phyloP scores from a whole-genome alignment of 192 early-diverging fungal genomes.

The Entophlyctis luteolus region DNA sequence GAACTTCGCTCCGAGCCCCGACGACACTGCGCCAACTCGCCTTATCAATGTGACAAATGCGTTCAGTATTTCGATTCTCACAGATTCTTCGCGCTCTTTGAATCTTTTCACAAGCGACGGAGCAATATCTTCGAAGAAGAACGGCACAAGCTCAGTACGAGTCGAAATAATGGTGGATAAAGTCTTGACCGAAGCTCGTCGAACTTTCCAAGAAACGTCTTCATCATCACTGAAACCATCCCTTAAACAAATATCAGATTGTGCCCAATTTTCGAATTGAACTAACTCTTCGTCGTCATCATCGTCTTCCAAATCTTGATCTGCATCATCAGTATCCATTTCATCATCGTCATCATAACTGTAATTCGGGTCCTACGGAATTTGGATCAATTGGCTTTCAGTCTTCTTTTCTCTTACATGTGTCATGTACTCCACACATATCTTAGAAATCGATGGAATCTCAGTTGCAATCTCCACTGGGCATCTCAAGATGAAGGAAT shows the following conservation, averaged over 20 bases:
- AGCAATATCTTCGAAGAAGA: constrained; percentile 63
- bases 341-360: constrained; percentile 67
- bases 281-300: constrained; percentile 50
- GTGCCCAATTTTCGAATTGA: background rate
- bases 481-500: constrained; percentile 72
- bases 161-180: constrained; percentile 65
- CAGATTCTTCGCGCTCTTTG: constrained; percentile 82
- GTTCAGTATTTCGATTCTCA: constrained; percentile 70
- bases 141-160: constrained; percentile 60
- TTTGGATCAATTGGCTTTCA: too few relatives aligned
- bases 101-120: constrained; percentile 73
- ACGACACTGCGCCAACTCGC: constrained; percentile 35
- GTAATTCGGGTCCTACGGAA: constrained; percentile 82
- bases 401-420: too few relatives aligned
- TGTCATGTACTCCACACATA: constrained; percentile 64
- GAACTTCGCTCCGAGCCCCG: background rate
- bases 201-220: constrained; percentile 89
- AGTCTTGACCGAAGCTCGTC: constrained; percentile 72
- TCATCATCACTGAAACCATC: constrained; percentile 84
- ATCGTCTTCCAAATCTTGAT: constrained; percentile 41
- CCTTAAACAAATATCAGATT: constrained; percentile 12
- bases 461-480: constrained; percentile 68
- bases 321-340: constrained; percentile 36
- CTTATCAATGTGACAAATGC: constrained; percentile 67
- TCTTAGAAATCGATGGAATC: constrained; percentile 54